Percentiles rank a stretch among this genome's conserved stretches.
These are phyloP conservation scores for Suillus paluster DNA, from an alignment of 768 basidiomycete species.

Conservation along the genomic window DNA sequence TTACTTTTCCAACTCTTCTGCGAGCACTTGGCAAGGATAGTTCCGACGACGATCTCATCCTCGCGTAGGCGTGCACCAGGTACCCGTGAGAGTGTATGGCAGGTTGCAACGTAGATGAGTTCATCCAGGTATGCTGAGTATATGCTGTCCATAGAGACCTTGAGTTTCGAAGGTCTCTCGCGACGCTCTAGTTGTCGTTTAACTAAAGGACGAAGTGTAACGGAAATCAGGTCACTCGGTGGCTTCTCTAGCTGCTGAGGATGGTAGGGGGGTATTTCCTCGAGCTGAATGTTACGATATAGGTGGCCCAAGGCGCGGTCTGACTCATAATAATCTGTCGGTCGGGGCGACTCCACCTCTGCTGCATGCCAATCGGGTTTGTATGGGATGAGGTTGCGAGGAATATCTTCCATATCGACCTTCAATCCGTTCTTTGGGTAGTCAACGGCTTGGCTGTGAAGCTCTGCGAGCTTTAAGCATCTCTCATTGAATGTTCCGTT, in stretches of 20 bases:
- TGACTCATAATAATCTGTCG: constrained; percentile 74
- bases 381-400: constrained; percentile 59
- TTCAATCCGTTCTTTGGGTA: constrained; percentile 79
- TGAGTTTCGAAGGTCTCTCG: constrained; percentile 24
- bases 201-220: constrained; percentile 25
- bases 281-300: constrained; percentile 63
- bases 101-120: constrained; percentile 69
- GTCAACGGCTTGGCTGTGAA: constrained; percentile 72
- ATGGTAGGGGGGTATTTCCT: constrained; percentile 32
- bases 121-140: constrained; percentile 65
- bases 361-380: constrained; percentile 83
- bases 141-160: constrained; percentile 38
- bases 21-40: constrained; percentile 71
- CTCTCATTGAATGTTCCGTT: constrained; percentile 60
- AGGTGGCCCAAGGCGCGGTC: constrained; percentile 71
- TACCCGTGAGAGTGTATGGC: constrained; percentile 64
- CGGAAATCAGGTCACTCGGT: constrained; percentile 37
- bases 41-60: constrained; percentile 75
- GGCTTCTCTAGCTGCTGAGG: constrained; percentile 16
- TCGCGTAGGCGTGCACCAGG: constrained; percentile 63
- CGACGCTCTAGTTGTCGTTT: constrained; percentile 20
- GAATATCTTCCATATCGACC: constrained; percentile 58
- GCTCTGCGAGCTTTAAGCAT: constrained; percentile 61
- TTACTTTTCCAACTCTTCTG: constrained; percentile 64
- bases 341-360: constrained; percentile 55